Evolutionary conservation across 306 rosid genomes (phyloP), one percentile per base, ranked within the genome.

Genomic region (Begonia fuchsioides): DNA sequence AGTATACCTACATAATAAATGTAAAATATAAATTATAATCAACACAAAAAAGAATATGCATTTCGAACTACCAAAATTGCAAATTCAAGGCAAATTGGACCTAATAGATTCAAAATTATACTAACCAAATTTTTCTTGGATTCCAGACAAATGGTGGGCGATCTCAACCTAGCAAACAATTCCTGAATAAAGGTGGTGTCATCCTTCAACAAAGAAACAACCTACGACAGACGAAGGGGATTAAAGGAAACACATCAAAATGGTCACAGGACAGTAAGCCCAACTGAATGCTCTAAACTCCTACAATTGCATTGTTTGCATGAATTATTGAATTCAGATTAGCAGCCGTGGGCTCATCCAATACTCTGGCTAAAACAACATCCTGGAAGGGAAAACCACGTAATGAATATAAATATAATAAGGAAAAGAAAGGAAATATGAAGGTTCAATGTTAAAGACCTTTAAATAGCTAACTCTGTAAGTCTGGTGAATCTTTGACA

Each of bases 401-500:
- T 26, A 26, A 26, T 2, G 35, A 26, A 26, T 26, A 26, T 26
- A 8, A 26, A 20, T 4, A 26, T 26, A 26, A 26, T 26, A 8
- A 26, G 35, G 8, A 26, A 26, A 26, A 26, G 35, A 26, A 26
- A 20, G 32, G 35, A 26, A 26, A 26, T 26, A 26, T 26, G 35
- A 26, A 2, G 45, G 45, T 41, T 41, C 45, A 41, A n/a, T 3
- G 12, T 10, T 41, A 41, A 26, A 45, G 59, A 83, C 97, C 97
- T 88, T 88, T 63, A 88, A 59, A 74, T 76, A 88, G 43, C 95
- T 88, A 83, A 88, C 68, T 78, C 94, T 78, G 65, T 88, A 88
- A 11, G 96, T 83, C 76, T 88, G 96, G 61, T 88, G 96, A 71
- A 88, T 88, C 88, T 78, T 88, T 32, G 94, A 85, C 66, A 88